phyloP scores from a whole-genome alignment of 305 asterid genomes.

The Fraxinus sp. region DNA sequence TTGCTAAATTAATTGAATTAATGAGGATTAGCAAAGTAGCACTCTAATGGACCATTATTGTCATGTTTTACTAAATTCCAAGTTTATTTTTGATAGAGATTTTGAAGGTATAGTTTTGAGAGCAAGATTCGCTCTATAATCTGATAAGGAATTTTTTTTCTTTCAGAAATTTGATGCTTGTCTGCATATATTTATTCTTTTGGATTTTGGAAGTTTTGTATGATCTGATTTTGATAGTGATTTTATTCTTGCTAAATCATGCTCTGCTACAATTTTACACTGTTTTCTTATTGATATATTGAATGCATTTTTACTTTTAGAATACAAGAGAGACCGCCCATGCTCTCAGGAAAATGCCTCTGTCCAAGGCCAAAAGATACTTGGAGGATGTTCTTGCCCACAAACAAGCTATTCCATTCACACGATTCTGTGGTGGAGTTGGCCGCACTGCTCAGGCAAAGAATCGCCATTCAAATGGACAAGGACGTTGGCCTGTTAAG shows the following conservation, averaged over 20 bases:
- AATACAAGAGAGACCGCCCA: conserved; percentile 83
- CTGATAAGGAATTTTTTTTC: background rate
- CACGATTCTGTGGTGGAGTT: conserved; percentile 76
- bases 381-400: conserved; percentile 76
- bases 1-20: background rate
- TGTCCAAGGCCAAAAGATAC: conserved; percentile 68
- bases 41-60: background rate
- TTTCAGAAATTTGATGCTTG: background rate
- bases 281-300: background rate
- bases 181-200: background rate
- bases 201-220: background rate
- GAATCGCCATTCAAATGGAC: conserved; percentile 78
- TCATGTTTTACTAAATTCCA: background rate
- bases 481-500: conserved; percentile 82
- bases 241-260: background rate
- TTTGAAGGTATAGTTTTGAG: background rate
- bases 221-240: background rate
- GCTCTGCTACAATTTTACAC: background rate
- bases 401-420: conserved; percentile 80
- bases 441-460: conserved; percentile 85
- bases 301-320: conserved; percentile 25
- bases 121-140: background rate
- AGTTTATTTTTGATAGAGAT: background rate
- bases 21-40: background rate
- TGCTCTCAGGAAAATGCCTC: conserved; percentile 62